Conservation (phyloP, 169 alveolate species). For the Plasmodium reichenowi region DNA sequence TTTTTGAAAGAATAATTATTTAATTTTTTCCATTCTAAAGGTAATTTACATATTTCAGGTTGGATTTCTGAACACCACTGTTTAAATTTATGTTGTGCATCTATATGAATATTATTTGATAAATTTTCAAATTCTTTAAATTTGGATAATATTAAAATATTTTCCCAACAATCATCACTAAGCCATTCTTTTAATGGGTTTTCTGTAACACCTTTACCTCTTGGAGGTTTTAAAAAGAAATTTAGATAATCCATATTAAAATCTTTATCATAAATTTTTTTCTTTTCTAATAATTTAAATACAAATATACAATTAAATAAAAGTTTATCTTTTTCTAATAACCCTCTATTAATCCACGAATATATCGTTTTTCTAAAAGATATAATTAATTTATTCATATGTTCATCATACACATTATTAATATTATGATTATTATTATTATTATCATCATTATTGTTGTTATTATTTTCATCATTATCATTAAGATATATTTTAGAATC, state of each 20-base stretch:
- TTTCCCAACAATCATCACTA: constrained; percentile 93
- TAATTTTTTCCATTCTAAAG: constrained; percentile 96
- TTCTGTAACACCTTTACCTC: constrained; percentile 90
- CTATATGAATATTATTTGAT: constrained; percentile 94
- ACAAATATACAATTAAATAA: constrained; percentile 94
- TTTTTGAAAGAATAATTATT: constrained; percentile 95
- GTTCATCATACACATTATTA: constrained; percentile 30
- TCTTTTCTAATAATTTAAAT: constrained; percentile 94
- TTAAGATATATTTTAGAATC: constrained; percentile 22
- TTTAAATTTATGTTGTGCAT: constrained; percentile 95
- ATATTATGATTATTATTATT: not conserved
- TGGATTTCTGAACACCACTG: constrained; percentile 96
- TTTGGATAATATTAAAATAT: constrained; percentile 87
- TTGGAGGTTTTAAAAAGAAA: constrained; percentile 91
- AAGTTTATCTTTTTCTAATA: constrained; percentile 96
- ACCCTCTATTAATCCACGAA: constrained; percentile 96
- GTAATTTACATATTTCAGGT: constrained; percentile 96
- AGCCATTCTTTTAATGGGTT: constrained; percentile 95
- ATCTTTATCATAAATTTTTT: constrained; percentile 90
- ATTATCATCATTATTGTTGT: not conserved
- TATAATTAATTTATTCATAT: constrained; percentile 84
- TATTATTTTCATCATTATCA: constrained; percentile 19
- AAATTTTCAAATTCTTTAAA: constrained; percentile 94
- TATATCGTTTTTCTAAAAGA: constrained; percentile 94
- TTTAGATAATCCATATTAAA: constrained; percentile 90